These are phyloP conservation scores for Guyanaporus albipodus DNA, from an alignment of 768 basidiomycete species.

Conservation along the genomic window DNA sequence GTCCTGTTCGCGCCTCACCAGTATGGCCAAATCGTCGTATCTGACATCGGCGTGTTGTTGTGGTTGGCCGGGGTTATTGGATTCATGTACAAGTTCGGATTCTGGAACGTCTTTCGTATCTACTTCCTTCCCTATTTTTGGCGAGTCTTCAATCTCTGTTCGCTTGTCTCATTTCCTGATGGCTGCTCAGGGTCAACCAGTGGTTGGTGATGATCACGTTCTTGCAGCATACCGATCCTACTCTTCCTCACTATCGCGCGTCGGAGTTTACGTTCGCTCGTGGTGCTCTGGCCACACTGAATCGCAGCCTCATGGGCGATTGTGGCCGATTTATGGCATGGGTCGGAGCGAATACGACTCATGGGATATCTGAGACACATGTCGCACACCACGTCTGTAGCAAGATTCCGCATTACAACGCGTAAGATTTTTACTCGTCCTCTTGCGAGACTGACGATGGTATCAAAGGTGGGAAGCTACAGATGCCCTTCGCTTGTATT, in stretches of 20 bases:
- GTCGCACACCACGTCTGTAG: slow-evolving; percentile 88
- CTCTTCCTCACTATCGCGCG: slow-evolving; percentile 90
- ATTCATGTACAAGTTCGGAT: slow-evolving; percentile 59
- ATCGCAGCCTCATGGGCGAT: slow-evolving; percentile 77
- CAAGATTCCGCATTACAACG: slow-evolving; percentile 96
- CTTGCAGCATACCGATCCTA: slow-evolving; percentile 98
- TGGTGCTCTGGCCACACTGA: slow-evolving; percentile 89
- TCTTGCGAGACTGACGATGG: background rate
- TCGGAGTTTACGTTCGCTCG: slow-evolving; percentile 89
- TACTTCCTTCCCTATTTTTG: slow-evolving; percentile 91
- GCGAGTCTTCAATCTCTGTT: slow-evolving; percentile 28
- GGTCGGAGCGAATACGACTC: slow-evolving; percentile 80
- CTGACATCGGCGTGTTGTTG: slow-evolving; percentile 76
- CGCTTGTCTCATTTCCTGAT: background rate
- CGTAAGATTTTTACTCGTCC: slow-evolving; percentile 39
- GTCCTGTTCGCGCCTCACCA: slow-evolving; percentile 87
- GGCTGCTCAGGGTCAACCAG: slow-evolving; percentile 67
- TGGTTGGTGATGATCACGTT: slow-evolving; percentile 97
- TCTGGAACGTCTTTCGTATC: slow-evolving; percentile 66
- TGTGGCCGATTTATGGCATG: slow-evolving; percentile 76
- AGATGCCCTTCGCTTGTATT: slow-evolving; percentile 73
- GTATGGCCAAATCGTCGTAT: slow-evolving; percentile 67
- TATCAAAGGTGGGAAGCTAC: slow-evolving; percentile 80
- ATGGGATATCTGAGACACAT: slow-evolving; percentile 94
- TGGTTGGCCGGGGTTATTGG: slow-evolving; percentile 60